Evolutionary conservation across 805 yeast genomes (phyloP).

Genomic region (Pichia deserticola): DNA sequence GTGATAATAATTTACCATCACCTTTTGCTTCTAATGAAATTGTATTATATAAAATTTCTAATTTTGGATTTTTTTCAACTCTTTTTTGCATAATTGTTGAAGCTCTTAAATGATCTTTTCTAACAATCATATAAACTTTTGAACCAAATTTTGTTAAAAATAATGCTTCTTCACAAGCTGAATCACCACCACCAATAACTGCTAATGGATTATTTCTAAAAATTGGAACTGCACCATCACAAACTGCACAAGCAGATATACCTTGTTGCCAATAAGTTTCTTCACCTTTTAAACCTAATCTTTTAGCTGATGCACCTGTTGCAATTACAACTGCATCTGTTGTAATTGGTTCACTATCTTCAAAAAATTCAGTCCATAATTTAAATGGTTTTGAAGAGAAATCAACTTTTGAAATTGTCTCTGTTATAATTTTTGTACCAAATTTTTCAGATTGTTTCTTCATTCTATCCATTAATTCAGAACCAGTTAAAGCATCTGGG

Average conservation of each 20-base stretch:
- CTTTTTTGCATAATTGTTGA: constrained; percentile 96
- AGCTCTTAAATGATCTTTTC: constrained; percentile 93
- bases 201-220: constrained; percentile 97
- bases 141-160: constrained; percentile 97
- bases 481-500: constrained; percentile 86
- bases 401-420: constrained; percentile 90
- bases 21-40: constrained; percentile 87
- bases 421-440: constrained; percentile 93
- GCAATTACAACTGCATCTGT: constrained; percentile 91
- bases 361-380: constrained; percentile 93
- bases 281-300: constrained; percentile 92
- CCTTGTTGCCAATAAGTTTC: constrained; percentile 99
- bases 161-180: constrained; percentile 98
- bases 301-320: constrained; percentile 97
- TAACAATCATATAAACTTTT: constrained; percentile 85
- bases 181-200: constrained; percentile 98
- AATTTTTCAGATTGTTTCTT: constrained; percentile 78
- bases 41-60: constrained; percentile 84
- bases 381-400: constrained; percentile 85
- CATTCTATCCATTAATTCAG: constrained; percentile 90
- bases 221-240: constrained; percentile 99
- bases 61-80: constrained; percentile 73
- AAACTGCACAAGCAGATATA: constrained; percentile 98
- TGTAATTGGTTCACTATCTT: constrained; percentile 84
- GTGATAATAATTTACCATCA: constrained; percentile 73